Percentiles rank a stretch among this genome's conserved stretches.
phyloP scores from a whole-genome alignment of 2,329 filamentous ascomycete genomes.

The Leptographium galeiforme region DNA sequence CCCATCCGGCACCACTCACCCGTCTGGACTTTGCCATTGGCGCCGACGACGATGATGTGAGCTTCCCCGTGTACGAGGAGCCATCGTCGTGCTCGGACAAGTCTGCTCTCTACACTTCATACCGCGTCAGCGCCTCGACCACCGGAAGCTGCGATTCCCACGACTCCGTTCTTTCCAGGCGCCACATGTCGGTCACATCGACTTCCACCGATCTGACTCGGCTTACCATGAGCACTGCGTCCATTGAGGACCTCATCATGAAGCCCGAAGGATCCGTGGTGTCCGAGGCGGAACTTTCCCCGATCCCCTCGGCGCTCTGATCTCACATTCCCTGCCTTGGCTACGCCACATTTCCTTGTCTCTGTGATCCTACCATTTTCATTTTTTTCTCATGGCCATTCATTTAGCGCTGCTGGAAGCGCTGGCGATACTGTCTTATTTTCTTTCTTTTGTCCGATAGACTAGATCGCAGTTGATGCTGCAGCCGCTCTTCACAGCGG shows the following conservation, averaged over 20 bases:
- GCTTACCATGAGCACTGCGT: conserved; percentile 38
- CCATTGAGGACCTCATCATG: conserved; percentile 19
- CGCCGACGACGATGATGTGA: conserved; percentile 18
- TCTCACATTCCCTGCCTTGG: not conserved
- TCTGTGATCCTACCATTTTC: not conserved
- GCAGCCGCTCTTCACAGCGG: not conserved
- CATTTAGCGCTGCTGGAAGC: not conserved
- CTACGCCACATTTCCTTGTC: not conserved
- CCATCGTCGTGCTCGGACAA: conserved; percentile 21
- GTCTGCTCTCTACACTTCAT: conserved; percentile 19
- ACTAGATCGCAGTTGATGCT: conserved; percentile 2
- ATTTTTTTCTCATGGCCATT: not conserved
- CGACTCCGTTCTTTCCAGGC: conserved; percentile 33
- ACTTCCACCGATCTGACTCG: conserved; percentile 40
- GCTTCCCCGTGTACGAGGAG: conserved; percentile 22
- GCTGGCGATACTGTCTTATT: not conserved
- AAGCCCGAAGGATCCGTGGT: conserved; percentile 5
- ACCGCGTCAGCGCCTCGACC: conserved; percentile 42
- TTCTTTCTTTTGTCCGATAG: conserved; percentile 1
- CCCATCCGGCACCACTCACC: not conserved
- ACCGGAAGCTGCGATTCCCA: conserved; percentile 34
- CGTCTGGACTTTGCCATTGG: conserved; percentile 10
- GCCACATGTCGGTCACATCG: conserved; percentile 40
- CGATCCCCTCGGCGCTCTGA: not conserved
- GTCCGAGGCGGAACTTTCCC: not conserved